Evolutionary conservation across 805 yeast species (phyloP).

Genomic region (Candida sithepensis): DNA sequence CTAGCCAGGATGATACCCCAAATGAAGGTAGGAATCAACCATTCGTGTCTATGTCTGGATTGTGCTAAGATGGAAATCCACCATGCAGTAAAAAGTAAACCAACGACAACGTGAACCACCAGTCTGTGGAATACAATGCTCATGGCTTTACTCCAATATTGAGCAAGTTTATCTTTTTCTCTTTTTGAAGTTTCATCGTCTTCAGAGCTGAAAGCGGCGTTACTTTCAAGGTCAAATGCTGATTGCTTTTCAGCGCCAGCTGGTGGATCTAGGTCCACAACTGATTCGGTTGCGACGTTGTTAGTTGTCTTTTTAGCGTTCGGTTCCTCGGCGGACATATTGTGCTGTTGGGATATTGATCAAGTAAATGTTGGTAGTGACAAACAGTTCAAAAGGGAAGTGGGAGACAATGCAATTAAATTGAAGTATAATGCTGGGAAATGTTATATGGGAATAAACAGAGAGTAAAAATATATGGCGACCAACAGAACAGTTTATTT

Average conservation of each 20-base stretch:
- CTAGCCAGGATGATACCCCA: conserved; percentile 41
- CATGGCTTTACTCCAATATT: neutral
- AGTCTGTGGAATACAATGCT: conserved; percentile 2
- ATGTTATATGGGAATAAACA: too few relatives aligned
- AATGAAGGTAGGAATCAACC: conserved; percentile 45
- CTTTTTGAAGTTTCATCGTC: neutral
- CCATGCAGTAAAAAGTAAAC: conserved; percentile 26
- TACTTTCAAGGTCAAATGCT: conserved; percentile 3
- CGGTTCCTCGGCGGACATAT: neutral
- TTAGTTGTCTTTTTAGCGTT: neutral
- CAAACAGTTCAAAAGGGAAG: neutral
- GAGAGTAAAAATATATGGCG: too few relatives aligned
- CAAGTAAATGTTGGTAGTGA: too few relatives aligned
- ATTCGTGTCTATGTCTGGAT: conserved; percentile 37
- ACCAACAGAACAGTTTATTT: too few relatives aligned
- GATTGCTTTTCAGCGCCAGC: conserved; percentile 1
- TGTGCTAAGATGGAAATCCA: conserved; percentile 44
- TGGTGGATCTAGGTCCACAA: neutral
- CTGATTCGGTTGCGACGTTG: neutral
- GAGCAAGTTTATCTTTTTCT: neutral
- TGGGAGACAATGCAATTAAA: neutral
- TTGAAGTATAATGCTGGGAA: too few relatives aligned
- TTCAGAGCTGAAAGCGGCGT: neutral
- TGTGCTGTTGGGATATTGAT: neutral
- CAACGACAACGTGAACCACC: conserved; percentile 6